phyloP scores from a whole-genome alignment of 257 asterid genomes.

The Capsicum chinense region DNA sequence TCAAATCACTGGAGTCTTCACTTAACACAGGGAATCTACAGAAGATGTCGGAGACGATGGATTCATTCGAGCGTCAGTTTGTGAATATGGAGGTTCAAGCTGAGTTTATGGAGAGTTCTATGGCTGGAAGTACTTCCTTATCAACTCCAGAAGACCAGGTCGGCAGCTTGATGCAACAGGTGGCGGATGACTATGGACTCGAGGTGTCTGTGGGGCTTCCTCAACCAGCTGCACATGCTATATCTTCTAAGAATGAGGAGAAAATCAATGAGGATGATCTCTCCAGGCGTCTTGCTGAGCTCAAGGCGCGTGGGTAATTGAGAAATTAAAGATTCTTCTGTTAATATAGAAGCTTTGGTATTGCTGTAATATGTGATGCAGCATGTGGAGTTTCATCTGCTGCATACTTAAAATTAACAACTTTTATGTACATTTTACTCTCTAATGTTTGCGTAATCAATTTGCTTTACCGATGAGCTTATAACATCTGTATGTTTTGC shows the following conservation, averaged over 20 bases:
- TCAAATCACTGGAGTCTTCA: constrained; percentile 80
- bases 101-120: constrained; percentile 97
- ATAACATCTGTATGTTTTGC: background rate
- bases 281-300: constrained; percentile 92
- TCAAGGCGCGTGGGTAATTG: constrained; percentile 86
- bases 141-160: constrained; percentile 96
- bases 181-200: constrained; percentile 95
- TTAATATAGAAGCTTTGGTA: background rate
- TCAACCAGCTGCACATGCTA: constrained; percentile 77
- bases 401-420: background rate
- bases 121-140: constrained; percentile 96
- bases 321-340: background rate
- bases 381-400: background rate
- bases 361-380: constrained; percentile 11
- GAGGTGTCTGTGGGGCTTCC: constrained; percentile 98
- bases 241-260: constrained; percentile 61
- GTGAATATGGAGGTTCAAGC: constrained; percentile 99
- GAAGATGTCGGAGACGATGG: constrained; percentile 99
- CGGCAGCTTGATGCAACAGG: constrained; percentile 91
- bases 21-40: constrained; percentile 88
- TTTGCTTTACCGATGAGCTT: background rate
- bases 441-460: background rate
- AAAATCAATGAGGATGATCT: constrained; percentile 91
- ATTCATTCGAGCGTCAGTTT: constrained; percentile 85
- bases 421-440: constrained; percentile 5